These are phyloP conservation scores for Argentina anserina DNA, from an alignment of 306 rosid genomes.

Conservation along the genomic window DNA sequence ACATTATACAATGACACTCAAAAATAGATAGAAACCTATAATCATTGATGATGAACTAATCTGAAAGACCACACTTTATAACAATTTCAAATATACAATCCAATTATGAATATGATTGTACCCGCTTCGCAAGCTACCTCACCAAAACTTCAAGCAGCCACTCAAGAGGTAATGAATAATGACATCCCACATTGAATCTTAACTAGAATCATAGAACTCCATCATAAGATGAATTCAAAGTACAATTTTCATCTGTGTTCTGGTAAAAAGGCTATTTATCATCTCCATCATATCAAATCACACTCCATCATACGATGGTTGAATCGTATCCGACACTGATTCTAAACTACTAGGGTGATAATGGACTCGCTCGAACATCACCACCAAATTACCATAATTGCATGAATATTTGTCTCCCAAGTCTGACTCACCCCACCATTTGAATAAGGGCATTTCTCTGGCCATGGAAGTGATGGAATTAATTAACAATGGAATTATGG, in stretches of 20 bases:
- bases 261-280: background rate
- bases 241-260: background rate
- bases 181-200: background rate
- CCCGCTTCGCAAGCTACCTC: background rate
- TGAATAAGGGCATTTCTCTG: background rate
- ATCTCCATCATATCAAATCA: background rate
- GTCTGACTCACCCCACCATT: background rate
- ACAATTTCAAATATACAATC: too few relatives aligned
- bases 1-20: too few relatives aligned
- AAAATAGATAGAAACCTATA: too few relatives aligned
- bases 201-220: background rate
- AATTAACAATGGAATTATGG: background rate
- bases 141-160: background rate
- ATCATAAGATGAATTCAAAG: background rate
- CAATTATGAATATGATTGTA: too few relatives aligned
- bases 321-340: background rate
- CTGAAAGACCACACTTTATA: too few relatives aligned
- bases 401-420: background rate
- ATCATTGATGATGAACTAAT: too few relatives aligned
- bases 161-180: background rate
- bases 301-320: background rate
- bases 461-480: background rate
- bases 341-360: background rate
- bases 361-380: background rate
- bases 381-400: background rate